Evolutionary conservation across 495 filamentous ascomycete species (phyloP).

Genomic region (Oidiodendron maius): DNA sequence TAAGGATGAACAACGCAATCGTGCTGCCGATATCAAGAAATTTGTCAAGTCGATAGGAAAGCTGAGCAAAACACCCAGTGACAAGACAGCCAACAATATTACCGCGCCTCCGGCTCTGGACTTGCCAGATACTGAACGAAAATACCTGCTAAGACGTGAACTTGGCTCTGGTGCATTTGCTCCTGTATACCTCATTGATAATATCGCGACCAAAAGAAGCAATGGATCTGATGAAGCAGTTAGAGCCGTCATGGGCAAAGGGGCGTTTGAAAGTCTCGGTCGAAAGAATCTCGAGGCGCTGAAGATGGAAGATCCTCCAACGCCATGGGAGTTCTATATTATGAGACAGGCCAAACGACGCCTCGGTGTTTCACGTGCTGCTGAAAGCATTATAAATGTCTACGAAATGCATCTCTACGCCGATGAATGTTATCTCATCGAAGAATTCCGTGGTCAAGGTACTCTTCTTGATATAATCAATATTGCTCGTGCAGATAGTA

Average conservation of each 20-base stretch:
- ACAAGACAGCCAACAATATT: constrained; percentile 51
- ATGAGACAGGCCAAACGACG: constrained; percentile 75
- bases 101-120: constrained; percentile 56
- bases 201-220: constrained; percentile 38
- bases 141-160: constrained; percentile 78
- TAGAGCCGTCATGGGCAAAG: constrained; percentile 36
- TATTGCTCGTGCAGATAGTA: constrained; percentile 63
- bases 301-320: constrained; percentile 88
- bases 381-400: constrained; percentile 69
- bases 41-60: constrained; percentile 65
- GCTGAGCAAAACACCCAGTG: constrained; percentile 50
- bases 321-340: constrained; percentile 94
- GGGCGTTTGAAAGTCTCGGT: constrained; percentile 37
- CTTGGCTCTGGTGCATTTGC: constrained; percentile 91
- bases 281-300: constrained; percentile 69
- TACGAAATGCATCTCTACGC: constrained; percentile 85
- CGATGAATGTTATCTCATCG: constrained; percentile 77
- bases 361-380: constrained; percentile 60
- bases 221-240: constrained; percentile 41
- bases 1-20: constrained; percentile 47
- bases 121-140: constrained; percentile 53
- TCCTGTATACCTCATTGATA: constrained; percentile 87
- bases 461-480: constrained; percentile 93
- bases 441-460: constrained; percentile 84
- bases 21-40: constrained; percentile 68